Conservation (phyloP, 768 basidiomycete species). For the Psilocybe cubensis region DNA sequence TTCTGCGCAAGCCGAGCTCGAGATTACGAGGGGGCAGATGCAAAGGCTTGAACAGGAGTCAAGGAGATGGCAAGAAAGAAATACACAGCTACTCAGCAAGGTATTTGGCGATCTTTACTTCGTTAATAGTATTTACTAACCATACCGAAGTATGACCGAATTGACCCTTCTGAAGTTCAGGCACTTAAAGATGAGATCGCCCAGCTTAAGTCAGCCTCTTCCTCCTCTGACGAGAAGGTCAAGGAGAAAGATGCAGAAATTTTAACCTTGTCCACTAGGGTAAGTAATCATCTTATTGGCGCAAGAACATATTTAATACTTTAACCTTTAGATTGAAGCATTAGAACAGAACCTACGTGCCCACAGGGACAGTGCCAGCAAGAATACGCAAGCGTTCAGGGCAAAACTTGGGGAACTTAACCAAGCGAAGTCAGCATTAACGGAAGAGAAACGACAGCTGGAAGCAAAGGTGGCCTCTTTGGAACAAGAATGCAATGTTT, state of each 20-base stretch:
- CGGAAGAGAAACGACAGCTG: constrained; percentile 41
- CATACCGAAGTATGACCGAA: constrained; percentile 73
- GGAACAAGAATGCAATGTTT: constrained; percentile 37
- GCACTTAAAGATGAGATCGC: constrained; percentile 73
- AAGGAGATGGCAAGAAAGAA: constrained; percentile 84
- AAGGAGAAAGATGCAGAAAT: constrained; percentile 24
- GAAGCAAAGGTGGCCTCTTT: constrained; percentile 40
- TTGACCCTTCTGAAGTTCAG: constrained; percentile 86
- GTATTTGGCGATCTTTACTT: constrained; percentile 33
- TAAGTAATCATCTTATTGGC: constrained; percentile 6
- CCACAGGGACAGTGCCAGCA: constrained; percentile 33
- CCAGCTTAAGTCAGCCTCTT: constrained; percentile 19
- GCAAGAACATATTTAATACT: background rate
- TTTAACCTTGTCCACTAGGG: constrained; percentile 20
- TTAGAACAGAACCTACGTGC: constrained; percentile 47
- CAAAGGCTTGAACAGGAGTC: constrained; percentile 75
- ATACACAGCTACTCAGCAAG: constrained; percentile 79
- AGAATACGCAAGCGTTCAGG: constrained; percentile 34
- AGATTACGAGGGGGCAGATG: constrained; percentile 68
- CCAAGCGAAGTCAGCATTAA: constrained; percentile 34
- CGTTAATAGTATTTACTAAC: constrained; percentile 1
- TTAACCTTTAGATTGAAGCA: constrained; percentile 36
- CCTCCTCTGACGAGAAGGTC: constrained; percentile 15
- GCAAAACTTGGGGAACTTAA: constrained; percentile 36
- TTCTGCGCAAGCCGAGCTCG: constrained; percentile 72